Evolutionary conservation across 164 flowering plant species (phyloP).

Genomic region (Stephania japonica): DNA sequence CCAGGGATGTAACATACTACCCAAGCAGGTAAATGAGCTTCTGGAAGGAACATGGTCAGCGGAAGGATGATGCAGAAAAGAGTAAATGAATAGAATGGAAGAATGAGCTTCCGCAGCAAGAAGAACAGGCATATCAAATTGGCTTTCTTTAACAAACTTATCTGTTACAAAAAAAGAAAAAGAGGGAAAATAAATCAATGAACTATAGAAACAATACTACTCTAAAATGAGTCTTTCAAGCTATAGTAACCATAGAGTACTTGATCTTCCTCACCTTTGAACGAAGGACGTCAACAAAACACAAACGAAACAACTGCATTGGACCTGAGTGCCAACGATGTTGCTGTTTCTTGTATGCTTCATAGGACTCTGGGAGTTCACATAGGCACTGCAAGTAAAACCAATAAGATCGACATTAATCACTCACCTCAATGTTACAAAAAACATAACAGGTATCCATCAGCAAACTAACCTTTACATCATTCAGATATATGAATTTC

Average conservation of each 20-base stretch:
- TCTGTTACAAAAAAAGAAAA: constrained; percentile 34
- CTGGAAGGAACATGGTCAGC: constrained; percentile 88
- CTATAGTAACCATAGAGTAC: not conserved
- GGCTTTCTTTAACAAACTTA: constrained; percentile 61
- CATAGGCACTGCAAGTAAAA: constrained; percentile 64
- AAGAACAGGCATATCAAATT: constrained; percentile 90
- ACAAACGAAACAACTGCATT: constrained; percentile 89
- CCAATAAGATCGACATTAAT: not conserved
- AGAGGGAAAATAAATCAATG: not conserved
- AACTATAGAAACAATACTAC: not conserved
- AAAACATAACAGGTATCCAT: not conserved
- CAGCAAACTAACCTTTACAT: constrained; percentile 66
- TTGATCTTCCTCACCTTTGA: constrained; percentile 51
- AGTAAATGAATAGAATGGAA: constrained; percentile 94
- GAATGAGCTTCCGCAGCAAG: constrained; percentile 79
- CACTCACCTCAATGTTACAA: not conserved
- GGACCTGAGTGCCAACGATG: constrained; percentile 99
- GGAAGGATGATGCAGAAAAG: constrained; percentile 97
- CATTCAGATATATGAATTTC: constrained; percentile 90
- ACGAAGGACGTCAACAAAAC: constrained; percentile 64
- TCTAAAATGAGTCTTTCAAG: not conserved
- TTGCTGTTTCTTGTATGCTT: constrained; percentile 96
- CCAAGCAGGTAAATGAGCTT: constrained; percentile 91
- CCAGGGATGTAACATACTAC: constrained; percentile 93
- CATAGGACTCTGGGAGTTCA: constrained; percentile 96